Conservation (phyloP, 768 basidiomycete genomes). For the Melanogaster broomeanus region DNA sequence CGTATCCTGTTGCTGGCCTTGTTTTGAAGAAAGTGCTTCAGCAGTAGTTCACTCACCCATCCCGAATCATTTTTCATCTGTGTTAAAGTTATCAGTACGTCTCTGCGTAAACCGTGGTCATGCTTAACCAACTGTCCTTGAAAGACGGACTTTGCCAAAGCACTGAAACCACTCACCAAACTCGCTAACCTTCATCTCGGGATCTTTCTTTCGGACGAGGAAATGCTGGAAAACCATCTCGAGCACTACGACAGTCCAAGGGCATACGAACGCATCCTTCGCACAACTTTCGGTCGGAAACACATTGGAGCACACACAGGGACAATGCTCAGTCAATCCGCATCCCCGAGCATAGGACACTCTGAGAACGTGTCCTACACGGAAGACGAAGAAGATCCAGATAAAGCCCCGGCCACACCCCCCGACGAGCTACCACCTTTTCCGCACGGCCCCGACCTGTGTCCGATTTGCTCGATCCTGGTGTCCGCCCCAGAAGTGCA, state of each 20-base stretch:
- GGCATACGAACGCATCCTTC: slow-evolving; percentile 19
- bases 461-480: slow-evolving; percentile 37
- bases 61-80: slow-evolving; percentile 47
- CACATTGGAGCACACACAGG: neutral
- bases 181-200: slow-evolving; percentile 59
- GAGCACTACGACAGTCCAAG: slow-evolving; percentile 28
- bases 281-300: slow-evolving; percentile 9
- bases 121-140: slow-evolving; percentile 5
- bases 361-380: slow-evolving; percentile 23
- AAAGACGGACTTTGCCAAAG: slow-evolving; percentile 46
- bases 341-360: slow-evolving; percentile 5
- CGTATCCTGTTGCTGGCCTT: slow-evolving; percentile 59
- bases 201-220: slow-evolving; percentile 59
- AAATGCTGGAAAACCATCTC: slow-evolving; percentile 47
- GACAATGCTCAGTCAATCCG: slow-evolving; percentile 26
- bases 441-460: slow-evolving; percentile 34
- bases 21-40: slow-evolving; percentile 62
- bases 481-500: slow-evolving; percentile 34
- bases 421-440: slow-evolving; percentile 23
- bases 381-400: slow-evolving; percentile 15
- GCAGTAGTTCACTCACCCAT: slow-evolving; percentile 64
- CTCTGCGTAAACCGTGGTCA: neutral
- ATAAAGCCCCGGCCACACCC: neutral
- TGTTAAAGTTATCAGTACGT: slow-evolving; percentile 54
- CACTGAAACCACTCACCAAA: slow-evolving; percentile 46